phyloP scores from a whole-genome alignment of 176 grass and related monocot genomes.

The Themeda triandra region DNA sequence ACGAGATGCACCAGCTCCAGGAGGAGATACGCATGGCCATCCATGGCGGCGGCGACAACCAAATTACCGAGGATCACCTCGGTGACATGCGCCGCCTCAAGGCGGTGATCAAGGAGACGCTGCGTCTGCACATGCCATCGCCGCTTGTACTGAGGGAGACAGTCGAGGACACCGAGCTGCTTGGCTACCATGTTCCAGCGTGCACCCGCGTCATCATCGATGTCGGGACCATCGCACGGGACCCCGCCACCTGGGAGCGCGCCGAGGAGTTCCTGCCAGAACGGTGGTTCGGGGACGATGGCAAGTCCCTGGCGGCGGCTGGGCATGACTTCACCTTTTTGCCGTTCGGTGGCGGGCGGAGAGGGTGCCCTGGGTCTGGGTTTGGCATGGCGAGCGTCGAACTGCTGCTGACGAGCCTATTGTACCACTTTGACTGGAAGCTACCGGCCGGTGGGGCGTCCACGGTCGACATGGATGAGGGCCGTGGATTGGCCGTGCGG shows the following conservation, averaged over 20 bases:
- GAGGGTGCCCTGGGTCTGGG: slow-evolving; percentile 42
- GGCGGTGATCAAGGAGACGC: slow-evolving; percentile 37
- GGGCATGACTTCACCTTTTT: slow-evolving; percentile 43
- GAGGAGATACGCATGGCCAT: slow-evolving; percentile 34
- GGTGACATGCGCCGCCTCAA: background rate
- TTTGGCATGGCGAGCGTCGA: slow-evolving; percentile 31
- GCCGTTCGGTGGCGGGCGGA: slow-evolving; percentile 56
- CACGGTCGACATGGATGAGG: slow-evolving; percentile 26
- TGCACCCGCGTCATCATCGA: slow-evolving; percentile 35
- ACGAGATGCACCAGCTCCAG: slow-evolving; percentile 39
- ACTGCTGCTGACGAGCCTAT: slow-evolving; percentile 26
- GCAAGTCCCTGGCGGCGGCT: no score
- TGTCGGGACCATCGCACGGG: slow-evolving; percentile 38
- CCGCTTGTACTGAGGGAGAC: slow-evolving; percentile 40
- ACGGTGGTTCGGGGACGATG: background rate
- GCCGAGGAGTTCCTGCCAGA: slow-evolving; percentile 49
- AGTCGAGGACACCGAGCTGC: slow-evolving; percentile 34
- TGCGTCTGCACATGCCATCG: slow-evolving; percentile 45
- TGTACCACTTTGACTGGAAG: slow-evolving; percentile 48
- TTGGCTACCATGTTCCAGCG: slow-evolving; percentile 9
- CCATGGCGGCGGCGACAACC: background rate
- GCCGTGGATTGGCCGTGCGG: slow-evolving; percentile 14
- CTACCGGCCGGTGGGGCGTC: background rate
- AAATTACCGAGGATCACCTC: slow-evolving; percentile 30
- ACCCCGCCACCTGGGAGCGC: slow-evolving; percentile 36